These are phyloP conservation scores for Rhododendron vialii DNA, from an alignment of 148 eudicot genomes.

Conservation along the genomic window DNA sequence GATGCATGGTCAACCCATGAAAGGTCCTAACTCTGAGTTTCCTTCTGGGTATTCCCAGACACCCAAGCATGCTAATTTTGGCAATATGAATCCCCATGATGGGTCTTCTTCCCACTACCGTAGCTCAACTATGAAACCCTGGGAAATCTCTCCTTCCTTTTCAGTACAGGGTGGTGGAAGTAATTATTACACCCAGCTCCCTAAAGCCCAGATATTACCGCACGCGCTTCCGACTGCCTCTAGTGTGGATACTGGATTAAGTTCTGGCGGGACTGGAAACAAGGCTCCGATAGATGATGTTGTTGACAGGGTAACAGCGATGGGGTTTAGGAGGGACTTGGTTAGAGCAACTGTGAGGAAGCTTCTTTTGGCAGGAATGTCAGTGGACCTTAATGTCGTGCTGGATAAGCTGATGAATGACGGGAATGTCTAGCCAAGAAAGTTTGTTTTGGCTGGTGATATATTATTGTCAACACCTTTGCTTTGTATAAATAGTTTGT, in stretches of 20 bases:
- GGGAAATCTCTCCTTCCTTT: neutral
- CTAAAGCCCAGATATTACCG: constrained; percentile 11
- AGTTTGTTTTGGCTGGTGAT: constrained; percentile 1
- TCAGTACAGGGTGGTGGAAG: neutral
- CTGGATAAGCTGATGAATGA: constrained; percentile 27
- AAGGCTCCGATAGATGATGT: constrained; percentile 22
- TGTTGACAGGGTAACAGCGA: constrained; percentile 19
- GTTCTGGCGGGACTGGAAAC: constrained; percentile 14
- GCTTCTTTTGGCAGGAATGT: constrained; percentile 11
- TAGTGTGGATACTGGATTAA: neutral
- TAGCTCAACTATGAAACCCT: neutral
- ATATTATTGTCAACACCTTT: neutral
- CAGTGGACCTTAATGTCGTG: constrained; percentile 24
- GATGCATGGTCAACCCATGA: neutral
- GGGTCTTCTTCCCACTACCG: neutral
- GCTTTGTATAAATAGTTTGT: neutral
- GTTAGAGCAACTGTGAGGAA: constrained; percentile 19
- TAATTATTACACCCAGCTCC: neutral
- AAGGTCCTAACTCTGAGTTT: neutral
- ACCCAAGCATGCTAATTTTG: neutral
- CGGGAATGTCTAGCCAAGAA: neutral
- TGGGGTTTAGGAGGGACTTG: constrained; percentile 26
- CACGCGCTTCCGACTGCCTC: constrained; percentile 17
- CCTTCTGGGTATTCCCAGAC: constrained; percentile 2
- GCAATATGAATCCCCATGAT: neutral